A percentile compares a stretch with the other conserved stretches of the same genome.
Evolutionary conservation across 148 eudicot genomes (phyloP).

Genomic region (Mesembryanthemum crystallinum): DNA sequence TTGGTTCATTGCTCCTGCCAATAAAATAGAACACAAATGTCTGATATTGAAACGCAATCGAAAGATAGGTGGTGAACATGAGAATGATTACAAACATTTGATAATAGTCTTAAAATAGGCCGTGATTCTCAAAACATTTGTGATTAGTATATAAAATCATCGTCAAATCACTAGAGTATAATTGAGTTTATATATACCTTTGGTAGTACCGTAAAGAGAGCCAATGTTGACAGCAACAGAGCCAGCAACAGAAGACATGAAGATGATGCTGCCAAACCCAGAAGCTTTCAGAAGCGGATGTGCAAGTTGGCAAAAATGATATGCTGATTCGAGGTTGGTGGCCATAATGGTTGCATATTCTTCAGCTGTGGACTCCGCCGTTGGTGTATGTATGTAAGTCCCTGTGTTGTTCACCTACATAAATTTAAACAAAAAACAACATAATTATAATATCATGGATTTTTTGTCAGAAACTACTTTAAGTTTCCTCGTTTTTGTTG

Average conservation of each 20-base stretch:
- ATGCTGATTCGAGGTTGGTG: slow-evolving; percentile 51
- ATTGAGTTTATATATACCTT: slow-evolving; percentile 38
- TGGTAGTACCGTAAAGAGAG: slow-evolving; percentile 45
- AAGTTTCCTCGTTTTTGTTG: no score
- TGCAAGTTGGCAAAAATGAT: slow-evolving; percentile 51
- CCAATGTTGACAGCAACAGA: slow-evolving; percentile 27
- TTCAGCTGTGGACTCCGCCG: slow-evolving; percentile 31
- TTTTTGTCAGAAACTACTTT: no score
- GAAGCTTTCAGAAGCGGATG: slow-evolving; percentile 57
- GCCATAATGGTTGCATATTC: slow-evolving; percentile 36
- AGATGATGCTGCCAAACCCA: slow-evolving; percentile 46
- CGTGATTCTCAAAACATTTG: no score
- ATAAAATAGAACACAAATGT: not conserved
- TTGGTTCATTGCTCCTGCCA: slow-evolving; percentile 37
- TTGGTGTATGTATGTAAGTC: slow-evolving; percentile 22
- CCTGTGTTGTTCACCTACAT: slow-evolving; percentile 55
- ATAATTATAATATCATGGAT: not conserved
- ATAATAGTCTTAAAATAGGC: no score
- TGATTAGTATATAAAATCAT: no score
- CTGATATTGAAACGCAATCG: no score
- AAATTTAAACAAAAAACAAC: not conserved
- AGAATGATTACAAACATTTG: no score
- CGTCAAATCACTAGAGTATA: no score
- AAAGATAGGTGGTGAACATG: no score
- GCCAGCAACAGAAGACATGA: slow-evolving; percentile 49